Base-by-base conservation (phyloP, 2,329 filamentous ascomycete genomes). In the Cadophora sp. region DNA sequence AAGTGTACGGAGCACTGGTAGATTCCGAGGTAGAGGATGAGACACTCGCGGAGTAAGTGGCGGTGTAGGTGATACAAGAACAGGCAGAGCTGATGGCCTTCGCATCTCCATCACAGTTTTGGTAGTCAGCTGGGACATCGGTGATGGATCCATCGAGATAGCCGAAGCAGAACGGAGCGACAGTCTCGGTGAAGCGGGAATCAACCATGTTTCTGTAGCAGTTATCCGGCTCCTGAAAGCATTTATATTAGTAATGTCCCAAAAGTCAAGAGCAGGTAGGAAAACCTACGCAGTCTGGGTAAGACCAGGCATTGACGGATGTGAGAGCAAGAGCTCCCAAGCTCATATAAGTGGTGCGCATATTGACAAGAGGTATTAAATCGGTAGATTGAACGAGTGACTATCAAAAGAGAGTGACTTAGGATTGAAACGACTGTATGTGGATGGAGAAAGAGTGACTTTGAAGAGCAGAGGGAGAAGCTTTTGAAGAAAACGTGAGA, bases 201-300 rank as follows among this genome's bases (percentile, higher is more conserved):
- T 80, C 76, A 64, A 76, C 72, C 61, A 80, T 62, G 69, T 80
- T 77, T 68, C 75, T 73, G 71, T 79, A 80, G 75, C 78, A 80
- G 74, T 78, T 77, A 65, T 72, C 71, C 2, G 64, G 62, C n/a
- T 73, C 70, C 72, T 73, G 48, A 14, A 56, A 30, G 11, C 8
- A 9, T 14, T 39, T 53, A 53, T 13, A 7, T 51, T 30, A 27
- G 36, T 30, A 4, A 20, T 13, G 8, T 8, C 6, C 22, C 9
- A 1, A 1, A 24, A 51, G 27, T 27, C 16, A 41, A 43, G 24
- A 18, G 8, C 7, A 51, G 51, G 39, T 7, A 27, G 51, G 39
- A 11, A 27, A 33, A 69, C 72, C 24, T 69, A 73, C 72, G 59
- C 72, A 73, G 62, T 73, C 59, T 14, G 72, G 72, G 45, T 70